Conservation (phyloP, 441 rosid genomes). For the Daphne laureola region DNA sequence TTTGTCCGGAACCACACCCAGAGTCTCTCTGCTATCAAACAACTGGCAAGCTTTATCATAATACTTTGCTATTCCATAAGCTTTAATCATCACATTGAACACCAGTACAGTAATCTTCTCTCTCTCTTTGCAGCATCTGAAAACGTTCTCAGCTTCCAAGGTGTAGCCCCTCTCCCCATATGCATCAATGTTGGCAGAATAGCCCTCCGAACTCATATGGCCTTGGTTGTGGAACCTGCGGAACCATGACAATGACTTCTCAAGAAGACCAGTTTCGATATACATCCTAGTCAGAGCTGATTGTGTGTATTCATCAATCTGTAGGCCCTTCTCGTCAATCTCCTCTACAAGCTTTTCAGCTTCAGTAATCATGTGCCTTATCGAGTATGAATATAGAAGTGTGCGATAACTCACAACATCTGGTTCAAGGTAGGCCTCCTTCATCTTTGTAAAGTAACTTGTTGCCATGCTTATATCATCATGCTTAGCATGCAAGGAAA, state of each 20-base stretch:
- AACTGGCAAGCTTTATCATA: conserved; percentile 57
- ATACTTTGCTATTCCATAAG: conserved; percentile 56
- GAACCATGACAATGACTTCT: conserved; percentile 86
- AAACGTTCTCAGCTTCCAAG: conserved; percentile 57
- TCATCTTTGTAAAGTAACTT: conserved; percentile 57
- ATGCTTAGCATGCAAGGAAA: conserved; percentile 63
- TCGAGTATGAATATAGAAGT: conserved; percentile 73
- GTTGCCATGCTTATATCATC: conserved; percentile 46
- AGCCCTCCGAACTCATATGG: conserved; percentile 70
- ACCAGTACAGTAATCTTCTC: conserved; percentile 50
- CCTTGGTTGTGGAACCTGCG: conserved; percentile 61
- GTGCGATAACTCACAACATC: conserved; percentile 81
- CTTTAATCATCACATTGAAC: conserved; percentile 84
- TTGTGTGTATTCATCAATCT: conserved; percentile 84
- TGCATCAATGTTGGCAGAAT: conserved; percentile 84
- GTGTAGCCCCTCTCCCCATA: conserved; percentile 69
- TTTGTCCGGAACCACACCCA: conserved; percentile 58
- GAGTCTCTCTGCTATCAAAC: conserved; percentile 61
- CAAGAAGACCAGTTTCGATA: conserved; percentile 66
- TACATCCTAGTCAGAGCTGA: conserved; percentile 86
- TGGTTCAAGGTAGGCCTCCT: conserved; percentile 50
- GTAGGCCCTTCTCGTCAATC: conserved; percentile 54
- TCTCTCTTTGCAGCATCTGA: conserved; percentile 44
- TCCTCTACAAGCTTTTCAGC: conserved; percentile 61
- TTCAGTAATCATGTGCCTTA: conserved; percentile 66